phyloP scores from a whole-genome alignment of 345 rosid genomes.

The Citrus reticulata region DNA sequence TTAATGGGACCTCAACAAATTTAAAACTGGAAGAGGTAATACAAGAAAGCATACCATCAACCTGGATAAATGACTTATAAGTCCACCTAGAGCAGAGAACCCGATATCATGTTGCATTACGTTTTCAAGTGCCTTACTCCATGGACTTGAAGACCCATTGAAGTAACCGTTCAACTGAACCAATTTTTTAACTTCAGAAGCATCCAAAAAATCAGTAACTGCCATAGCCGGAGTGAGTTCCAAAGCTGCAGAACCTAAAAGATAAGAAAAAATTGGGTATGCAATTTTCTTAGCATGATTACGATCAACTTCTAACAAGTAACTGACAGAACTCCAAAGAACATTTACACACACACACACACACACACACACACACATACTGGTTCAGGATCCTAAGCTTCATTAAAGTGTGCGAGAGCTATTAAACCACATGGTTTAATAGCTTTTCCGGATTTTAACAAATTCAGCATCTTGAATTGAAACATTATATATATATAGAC shows the following conservation, averaged over 20 bases:
- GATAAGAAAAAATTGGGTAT: not conserved
- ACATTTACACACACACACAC: not conserved
- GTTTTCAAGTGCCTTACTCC: constrained; percentile 47
- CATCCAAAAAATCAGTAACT: constrained; percentile 45
- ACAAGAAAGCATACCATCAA: constrained; percentile 61
- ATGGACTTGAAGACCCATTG: constrained; percentile 49
- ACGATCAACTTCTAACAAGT: not conserved
- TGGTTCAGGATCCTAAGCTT: too few relatives aligned
- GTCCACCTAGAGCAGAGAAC: constrained; percentile 76
- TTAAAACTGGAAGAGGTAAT: not conserved
- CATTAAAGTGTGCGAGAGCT: too few relatives aligned
- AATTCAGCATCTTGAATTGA: too few relatives aligned
- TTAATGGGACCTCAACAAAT: not conserved
- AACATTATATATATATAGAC: too few relatives aligned
- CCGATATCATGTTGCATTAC: constrained; percentile 44
- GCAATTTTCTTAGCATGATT: not conserved
- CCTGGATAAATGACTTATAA: constrained; percentile 71
- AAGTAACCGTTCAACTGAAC: constrained; percentile 70
- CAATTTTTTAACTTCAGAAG: constrained; percentile 61
- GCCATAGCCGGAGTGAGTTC: constrained; percentile 57
- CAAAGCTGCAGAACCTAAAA: constrained; percentile 51
- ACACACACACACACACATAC: too few relatives aligned
- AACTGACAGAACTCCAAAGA: not conserved
- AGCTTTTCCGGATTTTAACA: too few relatives aligned
- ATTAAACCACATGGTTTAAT: too few relatives aligned